phyloP scores from a whole-genome alignment of 2,329 filamentous ascomycete species.

The Alternaria novae-zelandiae region DNA sequence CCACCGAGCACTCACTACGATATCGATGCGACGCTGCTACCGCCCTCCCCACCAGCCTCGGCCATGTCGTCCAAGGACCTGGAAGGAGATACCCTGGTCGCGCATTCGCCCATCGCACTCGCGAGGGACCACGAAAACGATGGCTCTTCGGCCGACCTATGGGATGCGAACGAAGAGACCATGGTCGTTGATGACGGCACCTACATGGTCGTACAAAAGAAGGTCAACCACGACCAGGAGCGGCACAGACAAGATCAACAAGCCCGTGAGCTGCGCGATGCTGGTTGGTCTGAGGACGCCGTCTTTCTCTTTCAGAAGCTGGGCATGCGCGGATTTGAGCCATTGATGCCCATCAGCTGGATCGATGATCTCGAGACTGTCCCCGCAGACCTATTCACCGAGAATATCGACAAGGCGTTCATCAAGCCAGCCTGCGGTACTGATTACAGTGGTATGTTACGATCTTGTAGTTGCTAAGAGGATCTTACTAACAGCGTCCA shows the following conservation, averaged over 20 bases:
- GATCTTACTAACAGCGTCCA: slow-evolving; percentile 25
- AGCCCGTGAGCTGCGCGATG: slow-evolving; percentile 45
- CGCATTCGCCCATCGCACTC: slow-evolving; percentile 12
- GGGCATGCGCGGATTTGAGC: slow-evolving; percentile 62
- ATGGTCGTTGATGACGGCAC: slow-evolving; percentile 42
- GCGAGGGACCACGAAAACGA: background rate
- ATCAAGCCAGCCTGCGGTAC: slow-evolving; percentile 53
- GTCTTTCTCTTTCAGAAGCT: slow-evolving; percentile 61
- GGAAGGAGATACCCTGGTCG: slow-evolving; percentile 41
- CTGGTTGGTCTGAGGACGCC: slow-evolving; percentile 60
- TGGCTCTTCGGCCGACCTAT: slow-evolving; percentile 26
- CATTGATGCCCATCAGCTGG: slow-evolving; percentile 61
- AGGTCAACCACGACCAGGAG: slow-evolving; percentile 31
- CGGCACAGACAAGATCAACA: slow-evolving; percentile 33
- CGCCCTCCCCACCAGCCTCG: slow-evolving; percentile 42
- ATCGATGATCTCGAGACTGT: slow-evolving; percentile 61
- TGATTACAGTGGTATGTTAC: slow-evolving; percentile 54
- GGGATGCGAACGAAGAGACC: slow-evolving; percentile 47
- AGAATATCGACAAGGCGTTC: slow-evolving; percentile 51
- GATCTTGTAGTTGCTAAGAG: background rate
- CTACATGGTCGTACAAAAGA: slow-evolving; percentile 34
- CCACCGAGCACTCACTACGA: slow-evolving; percentile 29
- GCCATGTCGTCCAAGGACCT: slow-evolving; percentile 27
- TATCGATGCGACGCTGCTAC: slow-evolving; percentile 32
- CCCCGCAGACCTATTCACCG: slow-evolving; percentile 60